Percentiles rank a stretch among this genome's conserved stretches.
phyloP scores from a whole-genome alignment of 768 basidiomycete genomes.

The Mycena polygramma region DNA sequence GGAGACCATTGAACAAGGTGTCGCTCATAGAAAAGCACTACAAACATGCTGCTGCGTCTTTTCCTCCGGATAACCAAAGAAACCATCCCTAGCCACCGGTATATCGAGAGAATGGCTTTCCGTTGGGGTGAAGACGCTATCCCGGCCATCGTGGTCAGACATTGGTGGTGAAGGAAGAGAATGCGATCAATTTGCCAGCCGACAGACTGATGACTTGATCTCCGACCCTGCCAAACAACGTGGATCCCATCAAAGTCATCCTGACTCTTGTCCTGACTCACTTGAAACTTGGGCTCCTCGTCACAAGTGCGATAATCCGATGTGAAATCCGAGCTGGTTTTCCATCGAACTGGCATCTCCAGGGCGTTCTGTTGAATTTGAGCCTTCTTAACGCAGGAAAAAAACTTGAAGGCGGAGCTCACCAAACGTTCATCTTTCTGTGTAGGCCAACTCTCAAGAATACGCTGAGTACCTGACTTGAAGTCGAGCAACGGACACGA shows the following conservation, averaged over 20 bases:
- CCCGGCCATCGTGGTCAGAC: constrained; percentile 18
- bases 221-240: neutral
- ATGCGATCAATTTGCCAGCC: constrained; percentile 10
- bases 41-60: constrained; percentile 80
- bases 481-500: no score
- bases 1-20: constrained; percentile 6
- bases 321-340: no score
- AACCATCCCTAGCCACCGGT: constrained; percentile 75
- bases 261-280: neutral
- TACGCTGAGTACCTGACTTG: no score
- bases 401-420: no score
- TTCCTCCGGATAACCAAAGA: constrained; percentile 86
- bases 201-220: neutral
- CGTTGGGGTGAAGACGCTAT: constrained; percentile 13
- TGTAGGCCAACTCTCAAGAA: no score
- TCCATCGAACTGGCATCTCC: no score
- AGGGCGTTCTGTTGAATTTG: no score
- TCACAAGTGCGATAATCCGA: no score
- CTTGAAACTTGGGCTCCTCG: no score
- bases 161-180: constrained; percentile 9
- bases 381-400: no score
- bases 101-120: constrained; percentile 46
- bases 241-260: neutral
- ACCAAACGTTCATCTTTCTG: no score
- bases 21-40: constrained; percentile 33